Conservation (phyloP, 1,139 yeast genomes). For the Taiozyma onychis region DNA sequence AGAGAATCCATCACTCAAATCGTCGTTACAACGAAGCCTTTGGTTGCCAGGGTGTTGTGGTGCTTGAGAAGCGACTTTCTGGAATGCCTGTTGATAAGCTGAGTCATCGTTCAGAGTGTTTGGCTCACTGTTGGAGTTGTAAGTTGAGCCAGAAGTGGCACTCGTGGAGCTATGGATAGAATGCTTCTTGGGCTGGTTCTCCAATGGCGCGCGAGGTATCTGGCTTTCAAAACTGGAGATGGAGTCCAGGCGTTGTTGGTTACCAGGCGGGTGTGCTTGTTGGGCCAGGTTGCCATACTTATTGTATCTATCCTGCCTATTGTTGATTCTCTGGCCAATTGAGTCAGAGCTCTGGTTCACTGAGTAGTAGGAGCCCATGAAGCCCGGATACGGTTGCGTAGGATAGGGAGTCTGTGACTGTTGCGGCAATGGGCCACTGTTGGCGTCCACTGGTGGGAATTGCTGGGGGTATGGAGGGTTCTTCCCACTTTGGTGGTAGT, state of each 20-base stretch:
- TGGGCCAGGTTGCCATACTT: slow-evolving; percentile 1
- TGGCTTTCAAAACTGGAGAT: slow-evolving; percentile 5
- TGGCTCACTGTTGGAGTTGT: background rate
- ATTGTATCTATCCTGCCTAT: slow-evolving; percentile 8
- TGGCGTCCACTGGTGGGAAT: background rate
- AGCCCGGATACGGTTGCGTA: slow-evolving; percentile 16
- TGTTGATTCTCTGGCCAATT: slow-evolving; percentile 9
- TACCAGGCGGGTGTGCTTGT: background rate
- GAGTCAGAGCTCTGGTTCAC: slow-evolving; percentile 16
- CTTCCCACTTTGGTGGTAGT: background rate
- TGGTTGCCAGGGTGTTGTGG: background rate
- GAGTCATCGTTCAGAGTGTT: background rate
- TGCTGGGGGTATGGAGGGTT: slow-evolving; percentile 1
- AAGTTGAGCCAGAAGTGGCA: background rate
- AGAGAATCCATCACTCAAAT: background rate
- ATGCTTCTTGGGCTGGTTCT: background rate
- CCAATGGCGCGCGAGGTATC: background rate
- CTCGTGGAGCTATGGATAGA: slow-evolving; percentile 1
- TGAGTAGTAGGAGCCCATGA: slow-evolving; percentile 5
- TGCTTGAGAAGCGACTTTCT: background rate
- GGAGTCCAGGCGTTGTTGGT: slow-evolving; percentile 3
- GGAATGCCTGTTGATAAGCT: background rate
- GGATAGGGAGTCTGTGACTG: slow-evolving; percentile 15
- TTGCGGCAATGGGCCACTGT: background rate
- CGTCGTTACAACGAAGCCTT: background rate